phyloP scores from a whole-genome alignment of 208 protist species.

The Phytomonas francai region DNA sequence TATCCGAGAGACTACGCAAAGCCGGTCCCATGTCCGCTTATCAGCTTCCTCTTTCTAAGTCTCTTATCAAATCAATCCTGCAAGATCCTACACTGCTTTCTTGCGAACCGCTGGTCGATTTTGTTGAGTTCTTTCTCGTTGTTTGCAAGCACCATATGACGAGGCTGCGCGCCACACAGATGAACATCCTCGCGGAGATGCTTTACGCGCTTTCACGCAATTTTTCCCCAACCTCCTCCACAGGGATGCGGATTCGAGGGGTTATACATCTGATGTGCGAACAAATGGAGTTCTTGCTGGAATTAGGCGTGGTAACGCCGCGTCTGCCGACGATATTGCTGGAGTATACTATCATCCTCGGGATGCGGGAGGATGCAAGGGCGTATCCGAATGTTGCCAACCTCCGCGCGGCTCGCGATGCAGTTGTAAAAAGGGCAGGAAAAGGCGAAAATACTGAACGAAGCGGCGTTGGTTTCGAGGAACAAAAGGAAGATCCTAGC shows the following conservation, averaged over 20 bases:
- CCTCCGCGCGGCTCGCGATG: slow-evolving; percentile 27
- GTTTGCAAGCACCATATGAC: slow-evolving; percentile 30
- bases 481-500: neutral
- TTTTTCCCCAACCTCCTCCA: slow-evolving; percentile 24
- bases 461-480: neutral
- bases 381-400: slow-evolving; percentile 26
- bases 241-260: slow-evolving; percentile 21
- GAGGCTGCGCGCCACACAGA: slow-evolving; percentile 27
- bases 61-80: slow-evolving; percentile 27
- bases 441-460: neutral
- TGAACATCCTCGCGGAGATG: slow-evolving; percentile 31
- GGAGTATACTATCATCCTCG: slow-evolving; percentile 61
- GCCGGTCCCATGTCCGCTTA: slow-evolving; percentile 27
- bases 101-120: slow-evolving; percentile 20
- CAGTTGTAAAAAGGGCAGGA: neutral
- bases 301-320: slow-evolving; percentile 20
- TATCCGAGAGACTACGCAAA: slow-evolving; percentile 21
- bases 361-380: slow-evolving; percentile 32
- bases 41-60: slow-evolving; percentile 31
- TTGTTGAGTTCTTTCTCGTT: slow-evolving; percentile 32
- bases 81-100: slow-evolving; percentile 26
- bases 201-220: slow-evolving; percentile 47
- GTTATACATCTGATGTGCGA: slow-evolving; percentile 34
- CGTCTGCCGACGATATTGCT: slow-evolving; percentile 30
- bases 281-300: slow-evolving; percentile 44